Evolutionary conservation across 83 land plant species (phyloP).

Genomic region (Larix sibirica): DNA sequence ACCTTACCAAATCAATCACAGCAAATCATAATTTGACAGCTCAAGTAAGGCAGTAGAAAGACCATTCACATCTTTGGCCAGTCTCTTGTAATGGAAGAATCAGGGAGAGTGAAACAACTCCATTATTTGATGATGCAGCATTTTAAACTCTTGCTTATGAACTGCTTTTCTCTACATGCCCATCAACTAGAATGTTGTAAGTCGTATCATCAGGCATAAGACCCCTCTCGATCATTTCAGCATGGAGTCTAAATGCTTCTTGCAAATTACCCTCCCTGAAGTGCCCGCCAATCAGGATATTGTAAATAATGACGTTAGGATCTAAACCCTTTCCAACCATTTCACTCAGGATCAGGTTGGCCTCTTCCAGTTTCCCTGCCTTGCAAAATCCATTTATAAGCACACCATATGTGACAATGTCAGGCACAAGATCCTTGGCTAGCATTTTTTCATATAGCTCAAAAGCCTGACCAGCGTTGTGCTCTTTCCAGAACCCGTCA

Average conservation of each 20-base stretch:
- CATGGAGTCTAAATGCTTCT: slow-evolving; percentile 46
- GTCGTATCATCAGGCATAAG: slow-evolving; percentile 31
- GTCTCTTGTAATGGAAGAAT: no score
- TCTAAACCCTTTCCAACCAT: slow-evolving; percentile 25
- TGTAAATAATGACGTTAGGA: slow-evolving; percentile 36
- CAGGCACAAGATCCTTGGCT: slow-evolving; percentile 29
- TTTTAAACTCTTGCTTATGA: not conserved
- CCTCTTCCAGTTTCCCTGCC: slow-evolving; percentile 36
- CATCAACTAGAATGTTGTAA: slow-evolving; percentile 30
- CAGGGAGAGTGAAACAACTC: no score
- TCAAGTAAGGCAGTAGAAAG: no score
- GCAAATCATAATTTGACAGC: no score
- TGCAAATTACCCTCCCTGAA: slow-evolving; percentile 36
- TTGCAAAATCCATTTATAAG: slow-evolving; percentile 46
- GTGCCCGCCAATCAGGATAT: slow-evolving; percentile 39
- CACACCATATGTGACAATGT: slow-evolving; percentile 29
- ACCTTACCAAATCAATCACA: no score
- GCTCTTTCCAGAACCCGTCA: slow-evolving; percentile 35
- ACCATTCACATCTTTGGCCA: no score
- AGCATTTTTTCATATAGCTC: slow-evolving; percentile 40
- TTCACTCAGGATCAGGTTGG: slow-evolving; percentile 25
- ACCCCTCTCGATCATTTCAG: slow-evolving; percentile 54
- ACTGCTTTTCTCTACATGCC: not conserved
- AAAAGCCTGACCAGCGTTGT: slow-evolving; percentile 27
- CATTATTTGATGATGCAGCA: no score